Base-by-base conservation (phyloP, 148 eudicot species). In the Silene uniflora region DNA sequence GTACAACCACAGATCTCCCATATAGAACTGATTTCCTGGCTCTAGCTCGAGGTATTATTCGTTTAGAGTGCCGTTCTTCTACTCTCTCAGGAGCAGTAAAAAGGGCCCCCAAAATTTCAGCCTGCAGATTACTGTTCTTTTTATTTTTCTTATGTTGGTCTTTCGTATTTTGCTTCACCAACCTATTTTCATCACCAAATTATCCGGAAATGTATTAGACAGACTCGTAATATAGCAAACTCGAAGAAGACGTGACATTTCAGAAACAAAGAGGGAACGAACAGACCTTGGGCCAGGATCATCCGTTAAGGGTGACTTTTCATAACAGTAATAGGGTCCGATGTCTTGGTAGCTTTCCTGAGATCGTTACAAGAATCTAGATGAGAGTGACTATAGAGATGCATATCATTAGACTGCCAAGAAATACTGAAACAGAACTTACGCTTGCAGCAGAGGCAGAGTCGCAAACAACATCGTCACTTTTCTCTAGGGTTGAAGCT, bases 21-120 rank as follows among this genome's bases (percentile, higher is more conserved):
- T 76, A 87, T 69, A 77, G 69, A 67, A 85, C 83, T 3, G 84
- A 65, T 71, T 77, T 72, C 76, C 75, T 74, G 49, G 21, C 21
- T 78, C 72, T 7, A n/a, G 21, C 27, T 21, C 76, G 39, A 21
- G 73, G 74, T 5, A 44, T 42, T 4, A 35, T 27, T 74, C 71
- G 66, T 79, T 62, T 81, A 23, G 81, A 83, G 22, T 61, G 78
- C 22, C 49, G 78, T 21, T 85, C 84, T 81, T 84, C 89, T 69
- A 71, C 68, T 79, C 87, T 87, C 74, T 72, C 82, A 73, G 90
- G 85, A 69, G 75, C 83, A 77, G n/a, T 66, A 83, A 90, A 92
- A 66, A 92, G 71, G n/a, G 90, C 71, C 66, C 78, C 84, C 76
- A 92, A 63, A 42, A 92, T 66, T 77, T 92, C 95, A 79, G 77